Conservation (phyloP, 768 basidiomycete species). For the Agaricus sinodeliciosus region DNA sequence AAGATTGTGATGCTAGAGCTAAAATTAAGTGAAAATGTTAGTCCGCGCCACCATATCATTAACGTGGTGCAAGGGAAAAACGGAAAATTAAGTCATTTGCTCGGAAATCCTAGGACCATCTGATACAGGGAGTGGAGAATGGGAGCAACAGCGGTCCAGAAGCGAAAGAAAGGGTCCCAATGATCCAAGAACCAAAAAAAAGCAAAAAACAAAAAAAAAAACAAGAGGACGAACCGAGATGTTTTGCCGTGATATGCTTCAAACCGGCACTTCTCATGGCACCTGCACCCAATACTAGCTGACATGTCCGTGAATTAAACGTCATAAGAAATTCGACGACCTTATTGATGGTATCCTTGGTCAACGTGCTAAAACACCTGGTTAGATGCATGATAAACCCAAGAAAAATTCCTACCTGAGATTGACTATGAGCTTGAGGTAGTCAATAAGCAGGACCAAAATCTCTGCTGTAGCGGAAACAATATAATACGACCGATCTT, state of each 20-base stretch:
- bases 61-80: neutral
- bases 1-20: conserved; percentile 94
- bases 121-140: neutral
- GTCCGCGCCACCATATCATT: neutral
- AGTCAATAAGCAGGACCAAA: conserved; percentile 70
- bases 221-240: conserved; percentile 53
- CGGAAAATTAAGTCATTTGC: neutral
- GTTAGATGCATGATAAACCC: neutral
- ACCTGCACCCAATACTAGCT: conserved; percentile 95
- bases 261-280: conserved; percentile 98
- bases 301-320: conserved; percentile 97
- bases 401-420: conserved; percentile 24
- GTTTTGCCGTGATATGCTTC: conserved; percentile 97
- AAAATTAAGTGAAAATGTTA: conserved; percentile 4
- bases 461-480: conserved; percentile 82
- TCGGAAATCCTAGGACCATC: neutral
- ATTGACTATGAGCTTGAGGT: conserved; percentile 83
- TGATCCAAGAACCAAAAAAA: neutral
- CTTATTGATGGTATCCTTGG: conserved; percentile 92
- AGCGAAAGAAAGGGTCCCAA: neutral
- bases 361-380: conserved; percentile 50
- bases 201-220: neutral
- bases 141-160: neutral
- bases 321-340: conserved; percentile 95
- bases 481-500: conserved; percentile 78